Conservation (phyloP, 768 basidiomycete genomes). For the Leccinum ochraceum region DNA sequence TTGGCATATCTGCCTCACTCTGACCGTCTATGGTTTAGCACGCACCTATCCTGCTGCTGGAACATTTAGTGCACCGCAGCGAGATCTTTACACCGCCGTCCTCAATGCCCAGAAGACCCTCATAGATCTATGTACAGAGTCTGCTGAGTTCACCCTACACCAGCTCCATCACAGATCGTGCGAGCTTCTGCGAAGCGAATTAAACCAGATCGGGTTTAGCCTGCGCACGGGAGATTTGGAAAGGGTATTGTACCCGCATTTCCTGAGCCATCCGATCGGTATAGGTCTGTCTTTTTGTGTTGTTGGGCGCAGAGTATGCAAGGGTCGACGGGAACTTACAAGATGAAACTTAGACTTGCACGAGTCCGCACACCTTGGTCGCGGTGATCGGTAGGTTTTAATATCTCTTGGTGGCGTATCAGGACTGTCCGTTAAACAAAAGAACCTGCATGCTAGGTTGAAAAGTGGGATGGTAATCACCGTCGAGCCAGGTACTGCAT, state of each 20-base stretch:
- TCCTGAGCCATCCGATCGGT: constrained; percentile 88
- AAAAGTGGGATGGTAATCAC: constrained; percentile 90
- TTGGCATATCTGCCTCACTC: constrained; percentile 1
- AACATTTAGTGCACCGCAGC: constrained; percentile 73
- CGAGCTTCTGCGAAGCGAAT: constrained; percentile 63
- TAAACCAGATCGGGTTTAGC: constrained; percentile 61
- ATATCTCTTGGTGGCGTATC: not conserved
- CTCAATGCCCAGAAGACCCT: constrained; percentile 72
- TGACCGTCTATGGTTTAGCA: constrained; percentile 43
- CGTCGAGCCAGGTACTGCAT: constrained; percentile 71
- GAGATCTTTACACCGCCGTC: constrained; percentile 81
- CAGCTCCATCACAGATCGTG: constrained; percentile 79
- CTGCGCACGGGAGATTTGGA: constrained; percentile 57
- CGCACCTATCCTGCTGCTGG: constrained; percentile 90
- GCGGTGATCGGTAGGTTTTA: constrained; percentile 49
- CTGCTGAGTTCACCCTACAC: constrained; percentile 58
- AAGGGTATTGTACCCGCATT: constrained; percentile 85
- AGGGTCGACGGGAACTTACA: constrained; percentile 13
- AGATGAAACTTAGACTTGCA: constrained; percentile 68
- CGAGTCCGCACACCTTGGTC: constrained; percentile 69
- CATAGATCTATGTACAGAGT: constrained; percentile 59
- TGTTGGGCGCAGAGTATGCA: not conserved
- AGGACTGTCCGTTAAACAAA: constrained; percentile 9
- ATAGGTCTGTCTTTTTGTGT: constrained; percentile 54
- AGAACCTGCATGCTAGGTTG: constrained; percentile 45